Base-by-base conservation (phyloP, 2,329 filamentous ascomycete species). In the Coniochaeta hoffmannii region DNA sequence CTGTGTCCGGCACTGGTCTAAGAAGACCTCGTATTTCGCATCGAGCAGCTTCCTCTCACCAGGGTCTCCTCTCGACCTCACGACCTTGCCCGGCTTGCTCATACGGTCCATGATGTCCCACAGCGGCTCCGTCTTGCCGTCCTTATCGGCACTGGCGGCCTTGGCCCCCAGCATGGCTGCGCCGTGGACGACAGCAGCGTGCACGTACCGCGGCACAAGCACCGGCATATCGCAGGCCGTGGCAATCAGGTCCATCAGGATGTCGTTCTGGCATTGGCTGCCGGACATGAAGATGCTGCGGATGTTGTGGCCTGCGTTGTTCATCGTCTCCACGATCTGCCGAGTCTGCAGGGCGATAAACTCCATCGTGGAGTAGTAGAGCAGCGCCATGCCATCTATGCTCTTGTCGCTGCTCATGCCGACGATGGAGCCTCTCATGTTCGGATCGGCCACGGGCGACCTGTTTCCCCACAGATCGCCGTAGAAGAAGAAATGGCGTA, bases 91-190 rank as follows among this genome's bases (percentile, higher is more conserved):
- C 9, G 90, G 88, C 78, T 97, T 96, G 75, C 89, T 96, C 87
- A 97, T 94, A 56, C 91, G 84, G 70, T 96, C 90, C 94, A 99
- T 99, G 68, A 99, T 97, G 63, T 85, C 83, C 94, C 94, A 99
- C 59, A 99, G 76, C 38, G 88, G 83, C 75, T 97, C 92, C 0
- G 89, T 92, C 65, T 87, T 86, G 46, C 90, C 89, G 10, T 88
- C 80, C 36, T 80, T 79, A 65, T 88, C 86, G 31, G 88, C 87
- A 64, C 88, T 94, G 7, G 93, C 94, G n/a, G 94, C 94, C 73
- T 97, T 97, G 57, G 91, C 94, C 36, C 94, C 94, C 24, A 99
- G 80, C 93, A 99, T 99, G 56, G 94, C 94, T 8, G 94, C 94
- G n/a, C 94, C 94, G 67, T 97, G 92, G 26, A 96, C 93, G 7